phyloP scores from a whole-genome alignment of 345 rosid species.

The Cardamine occulta region DNA sequence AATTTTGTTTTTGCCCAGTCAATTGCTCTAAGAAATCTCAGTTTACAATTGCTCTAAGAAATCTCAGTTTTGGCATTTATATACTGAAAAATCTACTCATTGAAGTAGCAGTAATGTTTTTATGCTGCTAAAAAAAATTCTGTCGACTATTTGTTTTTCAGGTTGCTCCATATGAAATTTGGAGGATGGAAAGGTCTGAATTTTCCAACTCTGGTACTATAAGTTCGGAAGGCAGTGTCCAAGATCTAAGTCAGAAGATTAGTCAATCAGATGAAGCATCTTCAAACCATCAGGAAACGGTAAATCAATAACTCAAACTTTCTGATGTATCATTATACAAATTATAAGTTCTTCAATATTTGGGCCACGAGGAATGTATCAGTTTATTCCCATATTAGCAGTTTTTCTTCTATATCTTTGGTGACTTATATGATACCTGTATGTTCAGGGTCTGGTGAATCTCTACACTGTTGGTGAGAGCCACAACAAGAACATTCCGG shows the following conservation, averaged over 20 bases:
- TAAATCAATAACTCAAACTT: conserved; percentile 37
- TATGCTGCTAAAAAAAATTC: background rate
- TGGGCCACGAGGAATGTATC: background rate
- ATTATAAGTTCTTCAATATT: background rate
- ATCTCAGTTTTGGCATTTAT: background rate
- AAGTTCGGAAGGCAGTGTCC: conserved; percentile 50
- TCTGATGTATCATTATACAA: conserved; percentile 5
- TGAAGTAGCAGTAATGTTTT: background rate
- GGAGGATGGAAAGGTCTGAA: conserved; percentile 65
- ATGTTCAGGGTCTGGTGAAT: conserved; percentile 57
- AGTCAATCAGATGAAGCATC: conserved; percentile 46
- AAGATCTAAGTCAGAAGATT: conserved; percentile 54
- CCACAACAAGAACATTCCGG: conserved; percentile 41
- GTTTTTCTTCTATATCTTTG: background rate
- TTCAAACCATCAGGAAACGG: conserved; percentile 55
- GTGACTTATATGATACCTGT: conserved; percentile 14
- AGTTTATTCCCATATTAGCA: background rate
- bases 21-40: background rate
- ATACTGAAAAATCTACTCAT: background rate
- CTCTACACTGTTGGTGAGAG: conserved; percentile 46
- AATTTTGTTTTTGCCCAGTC: conserved; percentile 13
- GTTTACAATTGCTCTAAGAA: background rate
- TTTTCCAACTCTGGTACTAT: conserved; percentile 45
- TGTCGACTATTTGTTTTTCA: conserved; percentile 43
- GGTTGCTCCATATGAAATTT: conserved; percentile 84